Evolutionary conservation across 192 early-diverging fungal genomes (phyloP).

Genomic region (Piromyces finnis): DNA sequence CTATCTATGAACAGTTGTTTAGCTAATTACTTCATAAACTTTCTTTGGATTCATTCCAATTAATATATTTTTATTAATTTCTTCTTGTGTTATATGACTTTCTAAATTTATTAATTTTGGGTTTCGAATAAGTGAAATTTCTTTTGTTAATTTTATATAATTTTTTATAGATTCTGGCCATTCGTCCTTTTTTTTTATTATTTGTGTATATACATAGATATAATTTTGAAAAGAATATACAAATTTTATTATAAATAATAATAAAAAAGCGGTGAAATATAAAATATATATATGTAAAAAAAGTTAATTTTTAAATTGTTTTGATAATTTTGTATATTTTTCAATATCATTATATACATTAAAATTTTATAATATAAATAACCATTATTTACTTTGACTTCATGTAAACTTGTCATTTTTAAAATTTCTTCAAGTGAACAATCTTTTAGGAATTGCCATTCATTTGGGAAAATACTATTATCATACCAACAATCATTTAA

Average conservation of each 20-base stretch:
- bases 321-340: no score
- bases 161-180: neutral
- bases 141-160: neutral
- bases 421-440: neutral
- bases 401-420: neutral
- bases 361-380: no score
- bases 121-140: neutral
- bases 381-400: neutral
- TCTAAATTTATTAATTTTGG: neutral
- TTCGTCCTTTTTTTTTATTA: neutral
- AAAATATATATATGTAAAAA: no score
- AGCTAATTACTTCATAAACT: slow-evolving; percentile 37
- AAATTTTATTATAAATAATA: no score
- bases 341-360: no score
- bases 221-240: no score
- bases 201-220: no score
- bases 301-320: no score
- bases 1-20: no score
- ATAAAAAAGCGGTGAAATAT: no score
- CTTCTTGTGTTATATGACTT: neutral
- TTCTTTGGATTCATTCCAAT: slow-evolving; percentile 62
- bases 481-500: neutral
- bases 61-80: slow-evolving; percentile 29
- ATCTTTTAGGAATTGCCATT: neutral
- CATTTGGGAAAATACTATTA: neutral